Base-by-base conservation (phyloP, 495 filamentous ascomycete species). In the Neurospora sp. region DNA sequence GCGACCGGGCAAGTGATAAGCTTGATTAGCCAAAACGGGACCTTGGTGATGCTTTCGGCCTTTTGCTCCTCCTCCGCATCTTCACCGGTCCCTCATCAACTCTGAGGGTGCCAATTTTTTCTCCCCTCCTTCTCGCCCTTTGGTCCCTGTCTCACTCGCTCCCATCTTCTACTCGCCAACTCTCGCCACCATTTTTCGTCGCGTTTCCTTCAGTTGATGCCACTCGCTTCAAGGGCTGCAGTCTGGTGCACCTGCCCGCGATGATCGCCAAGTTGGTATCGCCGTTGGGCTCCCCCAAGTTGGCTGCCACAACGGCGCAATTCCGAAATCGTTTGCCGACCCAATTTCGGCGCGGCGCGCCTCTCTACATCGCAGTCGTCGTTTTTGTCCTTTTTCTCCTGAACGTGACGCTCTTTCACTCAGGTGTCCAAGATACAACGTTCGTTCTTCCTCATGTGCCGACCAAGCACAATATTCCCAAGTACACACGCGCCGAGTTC, bases 361-460 rank as follows among this genome's bases (percentile, higher is more conserved):
- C 78, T 31, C 72, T 83, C 69, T 83, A 83, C 69, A 68, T 80
- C 41, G 79, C 70, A 46, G 78, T 73, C 72, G 72, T 83, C 53
- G 73, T 82, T 74, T 73, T 84, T 1, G 68, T 85, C 22, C 74
- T 87, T 40, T 74, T 86, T 68, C 41, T 84, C 73, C 77, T 85
- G 40, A 85, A 86, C 69, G 74, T 84, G 72, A 79, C 81, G 59
- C 76, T 84, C 69, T 82, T 82, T 73, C 76, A 72, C 42, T 68
- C 74, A 72, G 77, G 77, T 74, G 72, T 77, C 46, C 73, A 71
- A 40, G 46, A 70, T 59, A 69, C 69, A 46, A 68, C 66, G 70
- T 73, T 69, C 70, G 39, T 44, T 68, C 71, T n/a, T 37, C 66
- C 31, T 48, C 48, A 37, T 16, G 69, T 31, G 9, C 8, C 68